Base-by-base conservation (phyloP, 2,329 filamentous ascomycete species). In the Cercospora berteroae region DNA sequence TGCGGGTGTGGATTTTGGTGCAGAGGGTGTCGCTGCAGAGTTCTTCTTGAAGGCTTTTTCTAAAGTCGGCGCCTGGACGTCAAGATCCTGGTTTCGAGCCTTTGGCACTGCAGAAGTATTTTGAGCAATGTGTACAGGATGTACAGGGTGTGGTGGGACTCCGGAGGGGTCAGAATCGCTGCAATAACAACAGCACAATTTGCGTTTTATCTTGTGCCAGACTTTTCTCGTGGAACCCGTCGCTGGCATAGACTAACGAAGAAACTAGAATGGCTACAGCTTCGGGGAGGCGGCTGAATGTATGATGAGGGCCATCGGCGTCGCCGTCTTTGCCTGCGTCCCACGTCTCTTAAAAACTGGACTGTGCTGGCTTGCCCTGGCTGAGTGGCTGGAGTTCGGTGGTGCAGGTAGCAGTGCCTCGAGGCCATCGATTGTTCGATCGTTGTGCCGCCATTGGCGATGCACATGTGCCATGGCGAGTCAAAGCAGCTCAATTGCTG, bases 161-260 rank as follows among this genome's bases (percentile, higher is more conserved):
- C 18, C 29, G 18, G 25, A 27, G 7, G 29, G 55, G 12, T 64
- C 50, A 44, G 52, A 33, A 33, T 31, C 18, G n/a, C 50, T 20
- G 61, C 23, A 60, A 29, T 60, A 60, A 23, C 65, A 64, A 39
- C 60, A 64, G 59, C 62, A 62, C n/a, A 67, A 36, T 23, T 39
- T 67, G n/a, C 39, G 66, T 33, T 50, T 59, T 48, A 65, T 58
- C 20, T 52, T 58, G n/a, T 10, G 31, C 66, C 66, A 65, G 18
- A 62, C 25, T 16, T 36, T 57, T 36, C 16, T 31, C 16, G 42
- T 42, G 44, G 55, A 12, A 27, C 18, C 16, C 16, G 50, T 33
- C n/a, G 52, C 55, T 44, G 33, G 52, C 61, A 58, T 64, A 36
- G 8, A 36, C 61, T 58, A 39, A 10, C 18, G 23, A 25, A 25